Base-by-base conservation (phyloP, 208 protist genomes). In the Leishmania guyanensis region DNA sequence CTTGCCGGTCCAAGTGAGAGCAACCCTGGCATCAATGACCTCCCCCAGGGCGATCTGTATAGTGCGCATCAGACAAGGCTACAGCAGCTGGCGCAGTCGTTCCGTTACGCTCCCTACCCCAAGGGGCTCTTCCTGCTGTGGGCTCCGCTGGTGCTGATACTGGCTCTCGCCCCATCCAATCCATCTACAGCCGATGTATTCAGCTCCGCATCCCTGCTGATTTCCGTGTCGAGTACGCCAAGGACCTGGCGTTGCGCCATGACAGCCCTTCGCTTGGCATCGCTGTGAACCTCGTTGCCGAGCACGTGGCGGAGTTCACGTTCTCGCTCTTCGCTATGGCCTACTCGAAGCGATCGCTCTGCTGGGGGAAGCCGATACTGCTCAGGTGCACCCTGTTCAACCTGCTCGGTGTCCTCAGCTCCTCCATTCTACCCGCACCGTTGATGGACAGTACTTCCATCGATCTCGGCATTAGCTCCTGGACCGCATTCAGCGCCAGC, bases 331-430 rank as follows among this genome's bases (percentile, higher is more conserved):
- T 86, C 26, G 82, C 89, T 6, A 76, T 96, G 39, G 36, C 64
- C 3, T 51, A 84, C 71, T 81, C 81, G 69, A 69, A 81, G 79
- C 60, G n/a, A 26, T 77, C 91, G 22, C 80, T 93, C 36, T 86
- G 80, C 60, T 92, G 88, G 69, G 88, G 94, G 68, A 91, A 92
- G 84, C 78, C 85, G 66, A 80, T 90, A 65, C 73, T 93, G 60
- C 70, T 94, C 22, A 91, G 93, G n/a, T 93, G 88, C 73, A 87
- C 90, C 33, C 76, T 96, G 29, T 72, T 89, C n/a, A 86, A 94
- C 81, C 79, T 94, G 79, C 81, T 96, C 10, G 83, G 92, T 36
- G 92, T 93, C 12, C 75, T 96, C 3, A 91, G 93, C 10, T 82
- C 70, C 10, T 84, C 85, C 3, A 85, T 95, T 22, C 69, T 96